Conservation (phyloP, 2,329 filamentous ascomycete species). For the Ascochyta rabiei region DNA sequence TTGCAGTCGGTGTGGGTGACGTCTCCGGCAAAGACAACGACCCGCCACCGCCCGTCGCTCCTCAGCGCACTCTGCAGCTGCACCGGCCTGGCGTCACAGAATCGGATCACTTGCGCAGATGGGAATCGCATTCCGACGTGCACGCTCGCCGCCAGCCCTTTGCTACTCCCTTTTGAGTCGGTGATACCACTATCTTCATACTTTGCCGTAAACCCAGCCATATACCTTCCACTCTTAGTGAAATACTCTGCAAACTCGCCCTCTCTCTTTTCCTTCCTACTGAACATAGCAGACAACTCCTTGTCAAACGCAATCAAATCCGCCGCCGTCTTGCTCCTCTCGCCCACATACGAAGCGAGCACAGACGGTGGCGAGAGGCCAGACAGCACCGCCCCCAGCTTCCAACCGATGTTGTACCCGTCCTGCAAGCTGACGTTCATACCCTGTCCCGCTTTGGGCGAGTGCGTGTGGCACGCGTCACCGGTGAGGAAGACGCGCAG, state of each 20-base stretch:
- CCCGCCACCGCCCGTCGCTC: slow-evolving; percentile 59
- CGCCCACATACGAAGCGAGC: slow-evolving; percentile 66
- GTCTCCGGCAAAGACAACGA: slow-evolving; percentile 58
- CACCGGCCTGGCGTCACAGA: slow-evolving; percentile 64
- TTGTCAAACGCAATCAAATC: slow-evolving; percentile 68
- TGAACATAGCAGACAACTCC: slow-evolving; percentile 60
- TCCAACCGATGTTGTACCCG: slow-evolving; percentile 64
- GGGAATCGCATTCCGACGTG: slow-evolving; percentile 58
- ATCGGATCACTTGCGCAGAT: slow-evolving; percentile 64
- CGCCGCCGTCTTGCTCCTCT: slow-evolving; percentile 54
- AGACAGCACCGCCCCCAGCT: slow-evolving; percentile 51
- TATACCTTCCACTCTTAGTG: slow-evolving; percentile 63
- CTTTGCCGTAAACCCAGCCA: slow-evolving; percentile 62
- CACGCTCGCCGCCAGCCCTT: slow-evolving; percentile 47
- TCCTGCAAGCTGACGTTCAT: slow-evolving; percentile 68
- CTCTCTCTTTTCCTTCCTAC: slow-evolving; percentile 51
- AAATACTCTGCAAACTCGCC: slow-evolving; percentile 64
- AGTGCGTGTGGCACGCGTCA: slow-evolving; percentile 72
- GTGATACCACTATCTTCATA: slow-evolving; percentile 61
- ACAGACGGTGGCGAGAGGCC: slow-evolving; percentile 62
- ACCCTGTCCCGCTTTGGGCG: slow-evolving; percentile 73
- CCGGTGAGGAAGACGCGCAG: slow-evolving; percentile 72
- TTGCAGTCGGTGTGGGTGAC: slow-evolving; percentile 37
- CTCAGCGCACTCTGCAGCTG: slow-evolving; percentile 58
- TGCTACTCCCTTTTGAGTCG: slow-evolving; percentile 35